Conservation (phyloP, 2,329 filamentous ascomycete species). For the Neoscytalidium dimidiatum region DNA sequence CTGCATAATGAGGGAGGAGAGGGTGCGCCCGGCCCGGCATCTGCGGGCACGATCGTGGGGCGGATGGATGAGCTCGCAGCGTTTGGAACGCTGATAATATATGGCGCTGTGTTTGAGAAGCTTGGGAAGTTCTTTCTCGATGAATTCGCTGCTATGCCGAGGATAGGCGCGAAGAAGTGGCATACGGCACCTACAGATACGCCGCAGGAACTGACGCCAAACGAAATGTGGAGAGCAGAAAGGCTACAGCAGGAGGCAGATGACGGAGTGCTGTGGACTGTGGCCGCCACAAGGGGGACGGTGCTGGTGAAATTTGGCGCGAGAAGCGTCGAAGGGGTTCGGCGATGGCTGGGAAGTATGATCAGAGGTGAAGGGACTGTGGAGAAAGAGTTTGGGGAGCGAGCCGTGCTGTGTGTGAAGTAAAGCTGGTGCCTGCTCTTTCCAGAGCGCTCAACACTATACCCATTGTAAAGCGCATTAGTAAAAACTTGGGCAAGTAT, state of each 20-base stretch:
- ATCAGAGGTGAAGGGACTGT: constrained; percentile 74
- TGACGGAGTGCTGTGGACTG: constrained; percentile 40
- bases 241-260: constrained; percentile 60
- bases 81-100: constrained; percentile 82
- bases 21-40: constrained; percentile 38
- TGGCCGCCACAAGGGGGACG: constrained; percentile 58
- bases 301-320: constrained; percentile 91
- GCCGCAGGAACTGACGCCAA: constrained; percentile 28
- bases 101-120: constrained; percentile 67
- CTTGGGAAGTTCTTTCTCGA: constrained; percentile 74
- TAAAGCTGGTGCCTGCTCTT: neutral
- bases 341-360: constrained; percentile 77
- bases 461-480: neutral
- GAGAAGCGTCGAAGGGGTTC: constrained; percentile 75
- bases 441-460: neutral
- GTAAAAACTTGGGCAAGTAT: neutral
- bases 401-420: constrained; percentile 69
- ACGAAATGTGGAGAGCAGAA: constrained; percentile 50
- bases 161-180: constrained; percentile 83
- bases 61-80: constrained; percentile 75
- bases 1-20: constrained; percentile 47
- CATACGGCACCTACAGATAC: constrained; percentile 34
- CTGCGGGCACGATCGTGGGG: constrained; percentile 33
- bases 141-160: constrained; percentile 76
- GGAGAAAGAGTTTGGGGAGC: constrained; percentile 71